Evolutionary conservation across 768 basidiomycete species (phyloP).

Genomic region (Macrolepiota fuliginosa): DNA sequence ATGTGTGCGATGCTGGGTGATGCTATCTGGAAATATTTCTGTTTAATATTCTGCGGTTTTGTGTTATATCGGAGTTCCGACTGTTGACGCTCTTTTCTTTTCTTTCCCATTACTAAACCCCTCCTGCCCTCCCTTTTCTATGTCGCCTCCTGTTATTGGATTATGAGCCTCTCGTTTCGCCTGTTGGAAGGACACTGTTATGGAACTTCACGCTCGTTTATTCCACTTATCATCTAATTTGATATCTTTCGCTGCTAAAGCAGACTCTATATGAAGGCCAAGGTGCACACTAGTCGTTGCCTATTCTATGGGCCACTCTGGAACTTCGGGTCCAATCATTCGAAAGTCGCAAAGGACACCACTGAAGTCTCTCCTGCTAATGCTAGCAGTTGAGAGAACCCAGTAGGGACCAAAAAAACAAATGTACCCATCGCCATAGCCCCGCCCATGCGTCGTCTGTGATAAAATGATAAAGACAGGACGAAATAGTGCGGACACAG

Average conservation of each 20-base stretch:
- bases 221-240: constrained; percentile 8
- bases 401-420: too few relatives aligned
- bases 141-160: neutral
- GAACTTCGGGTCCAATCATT: too few relatives aligned
- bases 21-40: neutral
- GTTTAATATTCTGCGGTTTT: neutral
- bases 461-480: too few relatives aligned
- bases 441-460: too few relatives aligned
- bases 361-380: too few relatives aligned
- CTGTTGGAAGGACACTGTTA: constrained; percentile 1
- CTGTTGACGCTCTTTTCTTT: constrained; percentile 7
- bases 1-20: neutral
- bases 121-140: neutral
- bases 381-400: too few relatives aligned
- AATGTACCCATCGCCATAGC: too few relatives aligned
- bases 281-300: too few relatives aligned
- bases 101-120: neutral
- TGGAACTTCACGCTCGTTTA: neutral
- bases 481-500: too few relatives aligned
- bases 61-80: neutral
- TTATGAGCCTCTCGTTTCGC: neutral
- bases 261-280: neutral
- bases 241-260: neutral
- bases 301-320: too few relatives aligned
- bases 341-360: too few relatives aligned